A percentile compares a stretch with the other conserved stretches of the same genome.
phyloP scores from a whole-genome alignment of 441 rosid species.

The Aquilaria agallochum region DNA sequence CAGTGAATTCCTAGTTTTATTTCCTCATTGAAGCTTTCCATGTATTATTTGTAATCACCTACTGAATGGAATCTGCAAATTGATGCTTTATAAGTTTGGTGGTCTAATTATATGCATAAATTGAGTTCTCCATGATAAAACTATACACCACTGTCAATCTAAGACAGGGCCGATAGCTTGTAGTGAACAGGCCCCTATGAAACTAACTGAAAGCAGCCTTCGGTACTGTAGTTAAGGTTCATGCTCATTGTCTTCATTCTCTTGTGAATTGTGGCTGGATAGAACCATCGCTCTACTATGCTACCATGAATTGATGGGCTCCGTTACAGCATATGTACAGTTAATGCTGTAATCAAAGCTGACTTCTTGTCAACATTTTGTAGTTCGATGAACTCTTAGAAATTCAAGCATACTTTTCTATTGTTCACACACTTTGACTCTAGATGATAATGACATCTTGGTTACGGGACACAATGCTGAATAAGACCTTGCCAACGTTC shows the following conservation, averaged over 20 bases:
- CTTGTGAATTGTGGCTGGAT: not conserved
- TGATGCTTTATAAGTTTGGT: not conserved
- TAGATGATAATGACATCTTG: not conserved
- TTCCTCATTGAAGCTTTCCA: not conserved
- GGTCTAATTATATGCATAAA: too few species aligned
- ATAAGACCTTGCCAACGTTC: too few species aligned
- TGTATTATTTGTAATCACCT: not conserved
- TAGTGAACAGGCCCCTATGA: not conserved
- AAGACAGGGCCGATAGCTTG: too few species aligned
- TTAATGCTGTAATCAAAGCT: not conserved
- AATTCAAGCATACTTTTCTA: too few species aligned
- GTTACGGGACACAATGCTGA: too few species aligned
- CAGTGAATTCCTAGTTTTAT: constrained; percentile 1
- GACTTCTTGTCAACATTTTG: not conserved
- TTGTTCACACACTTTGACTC: not conserved
- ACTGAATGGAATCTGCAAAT: not conserved
- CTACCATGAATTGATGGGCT: not conserved
- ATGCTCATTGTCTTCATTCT: constrained; percentile 4
- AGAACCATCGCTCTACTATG: not conserved
- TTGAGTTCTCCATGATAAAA: too few species aligned
- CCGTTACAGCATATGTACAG: not conserved
- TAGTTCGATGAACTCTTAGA: not conserved
- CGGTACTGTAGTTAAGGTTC: not conserved
- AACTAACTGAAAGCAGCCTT: not conserved
- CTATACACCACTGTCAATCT: too few species aligned